Conservation (phyloP, 768 basidiomycete genomes). For the Leccinum longicurvipes region DNA sequence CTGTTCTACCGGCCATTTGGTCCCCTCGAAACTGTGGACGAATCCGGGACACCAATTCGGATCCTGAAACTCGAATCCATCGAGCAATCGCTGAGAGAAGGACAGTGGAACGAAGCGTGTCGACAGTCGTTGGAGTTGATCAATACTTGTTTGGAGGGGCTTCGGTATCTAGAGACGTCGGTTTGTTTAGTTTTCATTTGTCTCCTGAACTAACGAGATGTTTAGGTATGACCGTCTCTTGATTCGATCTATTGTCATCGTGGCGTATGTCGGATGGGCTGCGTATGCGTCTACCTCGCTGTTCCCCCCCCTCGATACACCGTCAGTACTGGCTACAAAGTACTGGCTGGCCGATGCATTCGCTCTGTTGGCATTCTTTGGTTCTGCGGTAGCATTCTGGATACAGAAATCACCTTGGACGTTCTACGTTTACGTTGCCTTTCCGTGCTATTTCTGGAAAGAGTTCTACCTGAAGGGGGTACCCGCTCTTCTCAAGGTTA, state of each 20-base stretch:
- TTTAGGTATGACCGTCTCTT: slow-evolving; percentile 68
- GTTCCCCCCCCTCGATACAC: slow-evolving; percentile 39
- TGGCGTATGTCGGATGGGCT: slow-evolving; percentile 78
- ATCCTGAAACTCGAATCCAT: slow-evolving; percentile 39
- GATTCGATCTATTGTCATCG: slow-evolving; percentile 63
- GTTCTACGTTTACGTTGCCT: slow-evolving; percentile 72
- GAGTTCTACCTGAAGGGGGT: slow-evolving; percentile 39
- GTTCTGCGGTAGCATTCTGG: slow-evolving; percentile 50
- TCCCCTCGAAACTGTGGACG: slow-evolving; percentile 38
- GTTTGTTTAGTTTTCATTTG: background rate
- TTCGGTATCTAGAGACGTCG: slow-evolving; percentile 75
- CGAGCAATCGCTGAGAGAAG: slow-evolving; percentile 40
- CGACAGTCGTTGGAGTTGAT: slow-evolving; percentile 51
- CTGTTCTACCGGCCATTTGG: slow-evolving; percentile 63
- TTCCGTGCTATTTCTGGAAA: slow-evolving; percentile 78
- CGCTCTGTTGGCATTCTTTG: slow-evolving; percentile 29
- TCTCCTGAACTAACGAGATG: slow-evolving; percentile 6
- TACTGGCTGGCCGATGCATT: slow-evolving; percentile 14
- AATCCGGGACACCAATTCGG: slow-evolving; percentile 33
- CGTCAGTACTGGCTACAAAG: background rate
- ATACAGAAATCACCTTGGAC: slow-evolving; percentile 66
- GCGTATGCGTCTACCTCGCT: slow-evolving; percentile 62
- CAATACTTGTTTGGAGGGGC: slow-evolving; percentile 49
- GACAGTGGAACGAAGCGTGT: slow-evolving; percentile 50
- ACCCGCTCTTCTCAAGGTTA: slow-evolving; percentile 10